Base-by-base conservation (phyloP, 441 rosid genomes). In the Capsella rubella region DNA sequence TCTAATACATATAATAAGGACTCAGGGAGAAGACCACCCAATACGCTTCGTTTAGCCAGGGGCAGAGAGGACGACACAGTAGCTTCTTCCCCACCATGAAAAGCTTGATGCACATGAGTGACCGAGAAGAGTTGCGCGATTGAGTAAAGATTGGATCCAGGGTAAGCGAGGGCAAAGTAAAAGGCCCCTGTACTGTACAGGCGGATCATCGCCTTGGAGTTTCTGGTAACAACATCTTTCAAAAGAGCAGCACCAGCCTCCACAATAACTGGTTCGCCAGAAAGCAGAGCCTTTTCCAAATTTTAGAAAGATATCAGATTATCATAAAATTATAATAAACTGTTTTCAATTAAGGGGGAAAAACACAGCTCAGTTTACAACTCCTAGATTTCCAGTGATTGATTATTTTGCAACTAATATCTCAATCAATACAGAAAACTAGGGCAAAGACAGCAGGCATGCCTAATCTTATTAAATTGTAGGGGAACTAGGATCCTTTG, bases 61-160 rank as follows among this genome's bases (percentile, higher is more conserved):
- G 98, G 98, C 77, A 96, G 79, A 40, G 99, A 94, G 12, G 98
- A 85, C 67, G 99, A 90, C 79, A 96, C 96, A 78, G 99, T 97
- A 77, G 99, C 99, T 82, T 96, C 97, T 87, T 96, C 98, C 69
- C 99, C 99, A 64, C 99, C 99, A 86, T 96, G 99, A 81, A 96
- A 96, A 70, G 99, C 98, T 90, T 96, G 99, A 86, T 90, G 98
- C 74, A 94, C 91, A 77, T 96, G 99, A 83, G 99, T 96, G 61
- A 79, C 88, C 12, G 96, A 83, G 85, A 96, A 96, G 67, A 96
- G 93, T 76, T 92, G 98, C 68, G 99, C 91, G 64, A 96, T 96
- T 15, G 97, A 85, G 73, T 79, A 83, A 57, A 96, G 95, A 82
- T 96, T 94, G 66, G 99, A 96, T 78, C 99, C 99, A 80, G 99